Conservation (phyloP, 768 basidiomycete genomes). For the Pleurotus sapidus region DNA sequence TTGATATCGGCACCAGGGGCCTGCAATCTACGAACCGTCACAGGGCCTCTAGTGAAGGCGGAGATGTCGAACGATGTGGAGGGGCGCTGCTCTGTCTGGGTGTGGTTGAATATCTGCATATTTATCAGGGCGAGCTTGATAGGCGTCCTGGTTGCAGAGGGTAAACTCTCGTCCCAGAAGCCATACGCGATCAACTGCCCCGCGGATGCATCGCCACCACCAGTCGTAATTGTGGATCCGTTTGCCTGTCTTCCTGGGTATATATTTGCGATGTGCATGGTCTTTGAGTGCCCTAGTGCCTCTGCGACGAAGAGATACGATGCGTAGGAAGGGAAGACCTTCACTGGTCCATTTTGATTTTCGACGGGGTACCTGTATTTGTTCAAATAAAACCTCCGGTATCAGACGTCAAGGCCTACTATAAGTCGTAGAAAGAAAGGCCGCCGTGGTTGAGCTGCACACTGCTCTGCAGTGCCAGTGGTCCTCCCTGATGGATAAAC, state of each 20-base stretch:
- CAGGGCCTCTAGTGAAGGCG: constrained; percentile 27
- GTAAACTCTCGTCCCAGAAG: constrained; percentile 38
- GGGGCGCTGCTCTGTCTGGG: constrained; percentile 37
- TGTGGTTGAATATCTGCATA: constrained; percentile 49
- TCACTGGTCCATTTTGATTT: constrained; percentile 43
- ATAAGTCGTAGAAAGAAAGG: constrained; percentile 41
- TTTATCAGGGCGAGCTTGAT: constrained; percentile 48
- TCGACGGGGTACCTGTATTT: constrained; percentile 42
- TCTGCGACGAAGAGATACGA: constrained; percentile 52
- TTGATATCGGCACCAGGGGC: constrained; percentile 49
- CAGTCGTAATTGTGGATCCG: constrained; percentile 51
- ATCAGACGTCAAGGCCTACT: constrained; percentile 22
- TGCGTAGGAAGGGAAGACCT: constrained; percentile 52
- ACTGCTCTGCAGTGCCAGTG: constrained; percentile 46
- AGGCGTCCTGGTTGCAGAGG: constrained; percentile 29
- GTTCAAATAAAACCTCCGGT: background rate
- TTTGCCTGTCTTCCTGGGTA: constrained; percentile 51
- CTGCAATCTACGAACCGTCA: constrained; percentile 39
- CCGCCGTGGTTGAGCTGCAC: constrained; percentile 50
- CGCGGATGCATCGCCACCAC: constrained; percentile 40
- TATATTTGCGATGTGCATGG: constrained; percentile 43
- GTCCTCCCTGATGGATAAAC: constrained; percentile 55
- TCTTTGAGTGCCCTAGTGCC: constrained; percentile 40
- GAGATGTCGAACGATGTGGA: constrained; percentile 44
- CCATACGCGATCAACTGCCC: constrained; percentile 52